These are phyloP conservation scores for Ascochyta rabiei DNA, from an alignment of 2,329 filamentous ascomycete genomes.

Conservation along the genomic window DNA sequence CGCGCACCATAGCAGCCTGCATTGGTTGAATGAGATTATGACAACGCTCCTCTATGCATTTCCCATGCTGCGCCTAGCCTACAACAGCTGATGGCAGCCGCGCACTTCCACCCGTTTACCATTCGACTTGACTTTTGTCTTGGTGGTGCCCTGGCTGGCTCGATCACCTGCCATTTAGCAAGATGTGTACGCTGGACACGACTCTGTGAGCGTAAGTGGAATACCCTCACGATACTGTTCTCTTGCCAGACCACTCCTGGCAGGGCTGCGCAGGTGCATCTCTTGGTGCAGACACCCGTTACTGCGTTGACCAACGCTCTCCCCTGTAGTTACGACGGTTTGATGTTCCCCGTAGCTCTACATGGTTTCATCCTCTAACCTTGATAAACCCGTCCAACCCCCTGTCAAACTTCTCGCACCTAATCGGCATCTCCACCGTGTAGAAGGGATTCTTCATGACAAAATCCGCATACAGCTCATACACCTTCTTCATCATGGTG, in stretches of 20 bases:
- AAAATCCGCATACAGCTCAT: conserved; percentile 94
- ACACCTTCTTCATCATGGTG: conserved; percentile 79
- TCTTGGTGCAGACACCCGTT: neutral
- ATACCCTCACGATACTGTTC: neutral
- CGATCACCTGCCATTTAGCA: neutral
- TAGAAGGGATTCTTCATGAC: conserved; percentile 99
- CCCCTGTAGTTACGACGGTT: neutral
- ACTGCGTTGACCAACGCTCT: neutral
- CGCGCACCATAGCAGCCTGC: conserved; percentile 22
- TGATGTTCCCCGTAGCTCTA: neutral
- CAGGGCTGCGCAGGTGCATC: neutral
- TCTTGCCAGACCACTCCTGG: neutral
- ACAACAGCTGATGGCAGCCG: neutral
- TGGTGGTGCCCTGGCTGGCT: neutral
- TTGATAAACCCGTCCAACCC: conserved; percentile 82
- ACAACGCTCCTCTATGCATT: neutral
- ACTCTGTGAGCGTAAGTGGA: neutral
- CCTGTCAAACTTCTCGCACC: conserved; percentile 93
- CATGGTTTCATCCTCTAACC: conserved; percentile 40
- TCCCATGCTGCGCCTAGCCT: neutral
- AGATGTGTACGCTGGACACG: neutral
- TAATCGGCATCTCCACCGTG: conserved; percentile 94
- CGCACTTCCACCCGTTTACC: neutral
- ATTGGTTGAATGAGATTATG: conserved; percentile 26
- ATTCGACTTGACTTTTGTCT: too few relatives aligned